Evolutionary conservation across 139 green algal genomes (phyloP).

Genomic region (Micractinium conductrix): DNA sequence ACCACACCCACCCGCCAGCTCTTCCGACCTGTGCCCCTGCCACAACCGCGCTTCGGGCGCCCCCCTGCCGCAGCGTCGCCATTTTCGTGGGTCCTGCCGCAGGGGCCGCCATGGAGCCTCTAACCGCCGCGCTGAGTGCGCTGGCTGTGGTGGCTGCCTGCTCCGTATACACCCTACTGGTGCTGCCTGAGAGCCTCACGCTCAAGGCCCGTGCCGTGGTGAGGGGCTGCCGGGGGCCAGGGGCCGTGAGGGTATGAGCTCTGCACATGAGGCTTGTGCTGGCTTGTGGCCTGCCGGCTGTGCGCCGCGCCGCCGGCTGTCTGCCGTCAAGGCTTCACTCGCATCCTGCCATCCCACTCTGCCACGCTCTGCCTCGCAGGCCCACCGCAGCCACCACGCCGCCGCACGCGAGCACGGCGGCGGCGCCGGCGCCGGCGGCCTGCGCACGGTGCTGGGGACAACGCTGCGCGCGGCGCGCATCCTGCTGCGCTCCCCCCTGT

Average conservation of each 20-base stretch:
- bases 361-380: not conserved
- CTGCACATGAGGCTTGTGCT: too few relatives aligned
- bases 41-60: too few relatives aligned
- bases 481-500: slow-evolving; percentile 57
- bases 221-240: not conserved
- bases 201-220: slow-evolving; percentile 16
- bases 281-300: not conserved
- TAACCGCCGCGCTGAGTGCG: slow-evolving; percentile 17
- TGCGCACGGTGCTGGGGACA: not conserved
- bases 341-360: not conserved
- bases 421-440: not conserved
- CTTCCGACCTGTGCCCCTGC: too few relatives aligned
- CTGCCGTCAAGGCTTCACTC: too few relatives aligned
- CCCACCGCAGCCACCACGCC: not conserved
- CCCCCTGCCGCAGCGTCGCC: slow-evolving; percentile 11
- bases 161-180: slow-evolving; percentile 24
- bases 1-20: too few relatives aligned
- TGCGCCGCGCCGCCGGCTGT: too few relatives aligned
- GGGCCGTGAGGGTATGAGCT: too few relatives aligned
- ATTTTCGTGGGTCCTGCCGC: slow-evolving; percentile 43
- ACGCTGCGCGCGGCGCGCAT: slow-evolving; percentile 45
- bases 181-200: slow-evolving; percentile 51
- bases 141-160: slow-evolving; percentile 1
- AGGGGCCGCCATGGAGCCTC: slow-evolving; percentile 33
- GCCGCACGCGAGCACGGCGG: slow-evolving; percentile 6